These are phyloP conservation scores for Condylostoma magnum DNA, from an alignment of 169 alveolate genomes.

Conservation along the genomic window DNA sequence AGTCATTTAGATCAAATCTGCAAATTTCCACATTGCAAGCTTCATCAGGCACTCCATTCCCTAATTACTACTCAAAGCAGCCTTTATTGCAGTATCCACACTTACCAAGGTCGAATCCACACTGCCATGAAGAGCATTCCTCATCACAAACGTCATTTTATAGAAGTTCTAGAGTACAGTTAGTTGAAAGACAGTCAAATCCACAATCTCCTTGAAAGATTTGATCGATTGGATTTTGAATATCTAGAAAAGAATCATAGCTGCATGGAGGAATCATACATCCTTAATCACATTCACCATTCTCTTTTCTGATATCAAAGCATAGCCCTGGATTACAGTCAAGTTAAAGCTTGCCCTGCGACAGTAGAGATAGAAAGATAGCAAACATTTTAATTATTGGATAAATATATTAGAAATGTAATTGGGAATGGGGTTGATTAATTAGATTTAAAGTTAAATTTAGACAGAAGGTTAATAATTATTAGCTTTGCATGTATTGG, in stretches of 20 bases:
- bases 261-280: conserved; percentile 26
- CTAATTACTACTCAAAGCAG: neutral
- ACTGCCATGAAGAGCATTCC: neutral
- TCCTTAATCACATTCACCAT: neutral
- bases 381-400: too few relatives aligned
- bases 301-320: too few relatives aligned
- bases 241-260: neutral
- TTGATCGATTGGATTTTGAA: neutral
- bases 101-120: conserved; percentile 27
- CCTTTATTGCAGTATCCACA: conserved; percentile 17
- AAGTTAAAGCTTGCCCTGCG: too few relatives aligned
- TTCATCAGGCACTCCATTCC: neutral
- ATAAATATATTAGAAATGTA: too few relatives aligned
- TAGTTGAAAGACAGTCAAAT: too few relatives aligned
- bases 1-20: neutral
- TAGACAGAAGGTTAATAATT: too few relatives aligned
- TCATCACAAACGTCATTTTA: neutral
- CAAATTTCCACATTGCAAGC: neutral
- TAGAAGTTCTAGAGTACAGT: neutral
- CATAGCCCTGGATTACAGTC: too few relatives aligned
- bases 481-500: too few relatives aligned
- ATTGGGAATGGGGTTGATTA: too few relatives aligned
- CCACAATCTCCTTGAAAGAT: neutral
- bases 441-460: too few relatives aligned
- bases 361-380: too few relatives aligned